Percentiles rank a stretch among this genome's conserved stretches.
Evolutionary conservation across 306 rosid genomes (phyloP).

Genomic region (Cucumis hystrix): DNA sequence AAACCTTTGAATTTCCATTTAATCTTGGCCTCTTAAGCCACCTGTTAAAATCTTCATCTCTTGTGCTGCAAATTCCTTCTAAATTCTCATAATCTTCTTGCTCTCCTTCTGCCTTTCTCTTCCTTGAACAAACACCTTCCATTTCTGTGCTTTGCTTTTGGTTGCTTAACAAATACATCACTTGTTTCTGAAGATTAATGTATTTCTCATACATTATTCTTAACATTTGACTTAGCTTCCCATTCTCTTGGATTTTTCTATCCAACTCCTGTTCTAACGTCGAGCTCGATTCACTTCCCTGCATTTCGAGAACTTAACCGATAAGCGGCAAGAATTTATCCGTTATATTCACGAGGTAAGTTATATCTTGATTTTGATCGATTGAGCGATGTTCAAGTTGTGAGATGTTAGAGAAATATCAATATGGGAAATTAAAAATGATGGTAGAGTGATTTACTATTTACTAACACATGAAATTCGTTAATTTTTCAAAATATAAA

Average conservation of each 20-base stretch:
- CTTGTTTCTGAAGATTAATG: slow-evolving; percentile 24
- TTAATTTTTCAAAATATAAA: too few relatives aligned
- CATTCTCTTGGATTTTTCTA: slow-evolving; percentile 47
- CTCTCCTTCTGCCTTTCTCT: slow-evolving; percentile 35
- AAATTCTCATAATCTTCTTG: neutral
- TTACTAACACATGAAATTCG: too few relatives aligned
- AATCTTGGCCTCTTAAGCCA: slow-evolving; percentile 25
- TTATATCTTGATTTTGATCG: too few relatives aligned
- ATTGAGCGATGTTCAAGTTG: too few relatives aligned
- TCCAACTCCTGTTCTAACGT: slow-evolving; percentile 33
- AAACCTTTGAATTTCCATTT: slow-evolving; percentile 26
- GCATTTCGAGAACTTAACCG: neutral
- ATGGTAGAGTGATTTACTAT: too few relatives aligned
- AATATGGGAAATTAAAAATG: too few relatives aligned
- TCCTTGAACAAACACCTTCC: slow-evolving; percentile 16
- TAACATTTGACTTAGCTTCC: slow-evolving; percentile 33
- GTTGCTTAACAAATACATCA: slow-evolving; percentile 19
- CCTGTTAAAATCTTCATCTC: slow-evolving; percentile 29
- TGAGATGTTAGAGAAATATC: too few relatives aligned
- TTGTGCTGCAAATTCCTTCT: slow-evolving; percentile 13
- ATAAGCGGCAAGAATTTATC: too few relatives aligned
- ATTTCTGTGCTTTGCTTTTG: slow-evolving; percentile 6
- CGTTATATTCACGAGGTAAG: too few relatives aligned
- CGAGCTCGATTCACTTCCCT: neutral
- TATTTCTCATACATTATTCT: slow-evolving; percentile 29